phyloP scores from a whole-genome alignment of 192 early-diverging fungal genomes.

The Umbelopsis sp. region DNA sequence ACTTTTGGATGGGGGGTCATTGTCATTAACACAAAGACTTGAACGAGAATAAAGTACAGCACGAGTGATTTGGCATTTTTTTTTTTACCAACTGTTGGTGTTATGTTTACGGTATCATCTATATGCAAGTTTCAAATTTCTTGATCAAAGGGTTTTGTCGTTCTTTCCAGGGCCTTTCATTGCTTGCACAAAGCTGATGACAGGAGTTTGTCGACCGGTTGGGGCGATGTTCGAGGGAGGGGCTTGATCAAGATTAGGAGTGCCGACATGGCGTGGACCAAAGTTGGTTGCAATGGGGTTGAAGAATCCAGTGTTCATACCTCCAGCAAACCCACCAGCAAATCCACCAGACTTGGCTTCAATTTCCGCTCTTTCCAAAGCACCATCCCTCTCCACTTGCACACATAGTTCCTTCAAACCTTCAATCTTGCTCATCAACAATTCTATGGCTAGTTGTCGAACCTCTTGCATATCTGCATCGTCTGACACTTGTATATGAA shows the following conservation, averaged over 20 bases:
- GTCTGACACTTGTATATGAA: conserved; percentile 48
- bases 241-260: not conserved
- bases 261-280: not conserved
- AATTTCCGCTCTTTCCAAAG: not conserved
- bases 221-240: not conserved
- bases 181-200: conserved; percentile 16
- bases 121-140: not conserved
- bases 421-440: conserved; percentile 46
- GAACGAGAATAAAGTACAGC: conserved; percentile 2
- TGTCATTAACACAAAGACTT: not conserved
- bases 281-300: conserved; percentile 4
- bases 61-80: not conserved
- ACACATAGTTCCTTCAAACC: conserved; percentile 54
- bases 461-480: conserved; percentile 34
- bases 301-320: conserved; percentile 8
- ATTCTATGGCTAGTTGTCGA: conserved; percentile 41
- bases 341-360: conserved; percentile 10
- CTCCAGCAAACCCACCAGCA: conserved; percentile 14
- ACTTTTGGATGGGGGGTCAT: not conserved
- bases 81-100: not conserved
- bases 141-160: conserved; percentile 3
- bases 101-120: conserved; percentile 17
- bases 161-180: conserved; percentile 11
- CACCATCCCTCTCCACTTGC: conserved; percentile 42
- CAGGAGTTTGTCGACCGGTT: conserved; percentile 4